Conservation (phyloP, 2,329 filamentous ascomycete species). For the Septoria petroselini region DNA sequence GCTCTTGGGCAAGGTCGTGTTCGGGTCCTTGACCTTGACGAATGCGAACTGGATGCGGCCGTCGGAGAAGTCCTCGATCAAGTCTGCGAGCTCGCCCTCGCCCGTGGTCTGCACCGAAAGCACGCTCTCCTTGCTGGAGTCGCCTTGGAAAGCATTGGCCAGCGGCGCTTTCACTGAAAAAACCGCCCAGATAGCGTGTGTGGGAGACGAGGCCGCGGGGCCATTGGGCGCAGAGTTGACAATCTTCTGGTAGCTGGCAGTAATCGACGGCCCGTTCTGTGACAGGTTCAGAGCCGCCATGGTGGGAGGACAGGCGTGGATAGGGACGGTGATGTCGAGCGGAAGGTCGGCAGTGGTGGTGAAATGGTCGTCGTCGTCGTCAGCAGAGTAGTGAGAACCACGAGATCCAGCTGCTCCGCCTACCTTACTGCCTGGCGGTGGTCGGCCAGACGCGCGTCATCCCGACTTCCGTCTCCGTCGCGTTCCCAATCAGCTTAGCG, state of each 20-base stretch:
- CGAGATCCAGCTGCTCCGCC: no score
- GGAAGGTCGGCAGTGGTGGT: not conserved
- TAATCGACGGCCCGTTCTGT: conserved; percentile 54
- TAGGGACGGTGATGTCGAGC: not conserved
- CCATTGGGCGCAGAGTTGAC: conserved; percentile 60
- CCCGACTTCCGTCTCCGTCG: no score
- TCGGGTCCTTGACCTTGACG: conserved; percentile 93
- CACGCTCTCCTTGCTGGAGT: conserved; percentile 85
- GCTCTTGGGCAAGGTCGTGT: conserved; percentile 82
- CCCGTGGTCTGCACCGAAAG: conserved; percentile 91
- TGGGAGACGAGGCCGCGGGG: conserved; percentile 65
- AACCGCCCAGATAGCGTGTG: conserved; percentile 87
- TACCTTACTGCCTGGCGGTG: no score
- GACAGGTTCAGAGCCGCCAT: conserved; percentile 68
- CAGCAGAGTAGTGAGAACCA: no score
- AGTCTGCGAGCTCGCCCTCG: conserved; percentile 84
- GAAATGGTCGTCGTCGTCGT: no score
- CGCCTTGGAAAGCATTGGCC: conserved; percentile 83
- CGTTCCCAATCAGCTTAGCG: no score
- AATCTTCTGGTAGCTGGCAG: conserved; percentile 61
- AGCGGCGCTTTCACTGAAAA: conserved; percentile 91
- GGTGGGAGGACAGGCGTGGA: conserved; percentile 41
- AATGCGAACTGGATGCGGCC: conserved; percentile 96
- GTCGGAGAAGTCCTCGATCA: conserved; percentile 95
- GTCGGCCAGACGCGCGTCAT: no score